These are phyloP conservation scores for Phytophthora pini DNA, from an alignment of 352 stramenopile species.

Conservation along the genomic window DNA sequence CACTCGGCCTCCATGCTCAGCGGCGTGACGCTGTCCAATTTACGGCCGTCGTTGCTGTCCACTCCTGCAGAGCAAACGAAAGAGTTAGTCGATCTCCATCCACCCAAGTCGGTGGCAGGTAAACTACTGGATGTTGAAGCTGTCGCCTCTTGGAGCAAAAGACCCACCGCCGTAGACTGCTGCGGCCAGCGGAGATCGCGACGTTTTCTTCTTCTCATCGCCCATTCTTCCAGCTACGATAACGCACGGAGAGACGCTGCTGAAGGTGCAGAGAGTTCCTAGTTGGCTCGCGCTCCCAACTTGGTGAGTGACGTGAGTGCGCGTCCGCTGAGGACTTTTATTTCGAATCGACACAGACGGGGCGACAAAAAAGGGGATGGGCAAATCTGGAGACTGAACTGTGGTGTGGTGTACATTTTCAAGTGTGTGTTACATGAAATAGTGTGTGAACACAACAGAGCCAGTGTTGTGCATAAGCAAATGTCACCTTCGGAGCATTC, in stretches of 20 bases:
- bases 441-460: not conserved
- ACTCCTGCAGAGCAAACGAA: slow-evolving; percentile 9
- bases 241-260: not conserved
- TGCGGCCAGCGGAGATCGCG: slow-evolving; percentile 16
- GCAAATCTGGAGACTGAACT: slow-evolving; percentile 18
- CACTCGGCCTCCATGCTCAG: slow-evolving; percentile 52
- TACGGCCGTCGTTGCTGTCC: slow-evolving; percentile 33
- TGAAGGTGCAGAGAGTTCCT: not conserved
- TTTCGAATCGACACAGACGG: slow-evolving; percentile 33
- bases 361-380: slow-evolving; percentile 4
- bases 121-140: slow-evolving; percentile 36
- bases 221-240: slow-evolving; percentile 27
- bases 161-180: slow-evolving; percentile 32
- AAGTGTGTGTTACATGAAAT: not conserved
- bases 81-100: slow-evolving; percentile 20
- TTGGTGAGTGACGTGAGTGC: slow-evolving; percentile 42
- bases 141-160: slow-evolving; percentile 2
- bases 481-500: not conserved
- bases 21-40: slow-evolving; percentile 42
- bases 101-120: slow-evolving; percentile 8
- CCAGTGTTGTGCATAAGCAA: not conserved
- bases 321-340: slow-evolving; percentile 37
- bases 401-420: not conserved
- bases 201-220: slow-evolving; percentile 38
- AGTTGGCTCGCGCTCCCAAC: slow-evolving; percentile 20